Evolutionary conservation across 352 stramenopile genomes (phyloP), one percentile per base, ranked within the genome.

Genomic region (Phytophthora cryptogea): DNA sequence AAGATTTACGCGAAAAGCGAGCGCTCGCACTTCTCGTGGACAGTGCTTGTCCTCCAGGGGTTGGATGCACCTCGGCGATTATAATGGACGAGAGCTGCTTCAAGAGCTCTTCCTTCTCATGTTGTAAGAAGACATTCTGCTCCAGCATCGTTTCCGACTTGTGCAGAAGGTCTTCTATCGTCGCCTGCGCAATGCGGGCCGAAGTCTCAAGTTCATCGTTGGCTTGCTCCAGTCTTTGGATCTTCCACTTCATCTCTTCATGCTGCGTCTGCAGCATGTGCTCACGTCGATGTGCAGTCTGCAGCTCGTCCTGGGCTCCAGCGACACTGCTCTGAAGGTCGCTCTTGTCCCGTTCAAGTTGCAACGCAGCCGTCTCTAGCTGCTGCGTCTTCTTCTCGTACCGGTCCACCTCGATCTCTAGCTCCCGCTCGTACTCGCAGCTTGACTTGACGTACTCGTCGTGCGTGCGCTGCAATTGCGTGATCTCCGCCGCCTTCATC

Each of bases 391-490:
- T 79, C 36, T 64, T 66, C 61, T 92, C 83, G 64, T 72, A 77
- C 16, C 66, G 75, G 42, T 85, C 72, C 23, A 92, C 53, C 53
- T 88, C 79, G 16, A 46, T 62, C 59, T 90, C 80, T 8, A 92
- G 71, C 48, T 90, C 80, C 5, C 72, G 75, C 50, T 92, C 83
- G 40, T 90, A 90, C 58, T 92, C 80, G 53, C 80, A 86, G 35
- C 78, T 90, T 1, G 80, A 90, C 37, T 73, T 74, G 41, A 92
- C 67, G 63, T 88, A 92, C 53, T 92, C 80, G 51, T 92, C 80
- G 37, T 90, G 78, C 4, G 71, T 82, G 39, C 65, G 59, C 45
- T 92, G 83, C 32, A 92, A 45, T 48, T 76, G 63, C 41, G 55
- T 58, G 1, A 92, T 64, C 53, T 89, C 77, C 8, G 49, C 36